Conservation (phyloP, 441 rosid species). For the Populus hybrid region DNA sequence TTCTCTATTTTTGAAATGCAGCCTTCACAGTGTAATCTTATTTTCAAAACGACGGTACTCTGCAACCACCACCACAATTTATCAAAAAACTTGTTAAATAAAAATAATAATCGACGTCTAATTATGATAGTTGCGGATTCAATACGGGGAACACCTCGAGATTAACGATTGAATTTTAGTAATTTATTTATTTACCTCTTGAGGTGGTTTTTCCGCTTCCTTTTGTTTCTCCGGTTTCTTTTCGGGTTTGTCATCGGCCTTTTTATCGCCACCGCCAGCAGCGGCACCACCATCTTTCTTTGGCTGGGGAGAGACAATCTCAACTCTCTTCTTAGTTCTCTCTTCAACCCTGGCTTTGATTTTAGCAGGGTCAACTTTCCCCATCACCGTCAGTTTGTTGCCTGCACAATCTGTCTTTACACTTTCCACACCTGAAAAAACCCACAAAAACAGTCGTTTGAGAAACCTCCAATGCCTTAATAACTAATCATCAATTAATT, state of each 20-base stretch:
- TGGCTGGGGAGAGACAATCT: constrained; percentile 59
- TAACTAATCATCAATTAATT: not conserved
- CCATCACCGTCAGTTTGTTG: constrained; percentile 70
- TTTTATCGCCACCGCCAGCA: constrained; percentile 34
- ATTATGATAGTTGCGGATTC: not conserved
- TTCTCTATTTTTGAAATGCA: constrained; percentile 60
- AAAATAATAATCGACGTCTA: not conserved
- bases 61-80: constrained; percentile 27
- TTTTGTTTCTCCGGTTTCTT: constrained; percentile 53
- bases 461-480: not conserved
- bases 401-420: constrained; percentile 50
- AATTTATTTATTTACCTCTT: constrained; percentile 38
- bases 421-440: constrained; percentile 61
- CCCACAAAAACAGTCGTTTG: constrained; percentile 18
- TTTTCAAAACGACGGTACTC: constrained; percentile 72
- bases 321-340: constrained; percentile 63
- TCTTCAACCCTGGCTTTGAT: constrained; percentile 51
- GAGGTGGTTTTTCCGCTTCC: constrained; percentile 42
- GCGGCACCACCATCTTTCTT: constrained; percentile 54
- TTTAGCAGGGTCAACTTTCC: constrained; percentile 62
- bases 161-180: not conserved
- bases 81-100: not conserved
- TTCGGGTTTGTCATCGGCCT: constrained; percentile 37
- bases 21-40: constrained; percentile 72
- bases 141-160: not conserved